Conservation (phyloP, 2,329 filamentous ascomycete genomes). For the Alternaria alternata region DNA sequence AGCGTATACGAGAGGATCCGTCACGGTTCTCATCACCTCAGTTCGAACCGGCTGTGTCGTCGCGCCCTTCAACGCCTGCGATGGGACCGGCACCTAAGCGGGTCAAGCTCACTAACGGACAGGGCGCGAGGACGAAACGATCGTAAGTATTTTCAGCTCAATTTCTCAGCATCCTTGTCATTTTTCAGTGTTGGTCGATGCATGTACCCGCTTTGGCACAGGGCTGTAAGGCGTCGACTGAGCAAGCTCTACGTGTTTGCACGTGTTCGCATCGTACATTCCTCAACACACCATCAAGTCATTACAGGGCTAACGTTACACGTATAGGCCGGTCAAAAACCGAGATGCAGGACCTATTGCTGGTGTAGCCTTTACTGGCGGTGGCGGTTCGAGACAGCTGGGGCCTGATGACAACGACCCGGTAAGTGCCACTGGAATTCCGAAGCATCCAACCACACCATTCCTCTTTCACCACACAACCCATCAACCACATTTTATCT, state of each 20-base stretch:
- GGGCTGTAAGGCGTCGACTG: conserved; percentile 37
- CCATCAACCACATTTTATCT: conserved; percentile 39
- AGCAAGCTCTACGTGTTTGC: conserved; percentile 46
- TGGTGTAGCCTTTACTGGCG: conserved; percentile 65
- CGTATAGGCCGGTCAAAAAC: conserved; percentile 76
- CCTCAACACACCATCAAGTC: conserved; percentile 29
- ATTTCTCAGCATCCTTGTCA: conserved; percentile 19
- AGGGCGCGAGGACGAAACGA: conserved; percentile 48
- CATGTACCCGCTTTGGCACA: conserved; percentile 38
- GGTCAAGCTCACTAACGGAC: conserved; percentile 47
- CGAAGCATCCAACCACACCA: conserved; percentile 53
- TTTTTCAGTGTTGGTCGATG: conserved; percentile 28
- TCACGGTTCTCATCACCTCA: conserved; percentile 44
- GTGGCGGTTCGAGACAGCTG: conserved; percentile 70
- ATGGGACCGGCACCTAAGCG: conserved; percentile 43
- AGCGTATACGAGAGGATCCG: conserved; percentile 43
- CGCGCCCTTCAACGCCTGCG: conserved; percentile 46
- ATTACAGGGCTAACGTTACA: conserved; percentile 43
- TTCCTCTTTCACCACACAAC: conserved; percentile 49
- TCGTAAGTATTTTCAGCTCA: conserved; percentile 43
- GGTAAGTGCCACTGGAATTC: conserved; percentile 59
- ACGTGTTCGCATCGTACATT: conserved; percentile 37
- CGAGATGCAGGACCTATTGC: conserved; percentile 70
- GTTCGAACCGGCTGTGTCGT: conserved; percentile 39
- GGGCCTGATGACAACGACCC: conserved; percentile 65